Conservation (phyloP, 225 moss, liverwort and hornwort genomes). For the Thuidium tamariscinum region DNA sequence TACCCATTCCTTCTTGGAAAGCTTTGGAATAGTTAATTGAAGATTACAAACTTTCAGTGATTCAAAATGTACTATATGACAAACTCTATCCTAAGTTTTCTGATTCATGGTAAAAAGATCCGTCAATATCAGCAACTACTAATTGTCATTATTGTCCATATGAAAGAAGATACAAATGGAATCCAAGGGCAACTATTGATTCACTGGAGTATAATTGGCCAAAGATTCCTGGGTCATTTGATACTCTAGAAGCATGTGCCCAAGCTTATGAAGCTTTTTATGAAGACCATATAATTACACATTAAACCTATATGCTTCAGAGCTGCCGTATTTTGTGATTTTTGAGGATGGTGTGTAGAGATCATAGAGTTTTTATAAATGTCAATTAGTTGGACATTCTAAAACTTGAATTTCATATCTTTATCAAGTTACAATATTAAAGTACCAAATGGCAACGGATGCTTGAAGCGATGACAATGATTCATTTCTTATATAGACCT, state of each 20-base stretch:
- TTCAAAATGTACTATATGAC: neutral
- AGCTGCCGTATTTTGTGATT: neutral
- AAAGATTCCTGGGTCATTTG: neutral
- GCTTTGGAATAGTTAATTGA: neutral
- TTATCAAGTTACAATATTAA: too few species aligned
- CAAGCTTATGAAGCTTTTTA: neutral
- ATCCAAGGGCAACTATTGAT: neutral
- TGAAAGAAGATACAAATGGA: neutral
- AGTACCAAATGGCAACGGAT: too few species aligned
- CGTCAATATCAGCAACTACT: accelerated
- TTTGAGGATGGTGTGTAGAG: too few species aligned
- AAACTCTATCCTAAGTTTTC: neutral
- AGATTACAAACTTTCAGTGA: neutral
- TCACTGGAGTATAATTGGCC: neutral
- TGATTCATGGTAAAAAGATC: neutral
- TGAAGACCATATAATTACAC: neutral
- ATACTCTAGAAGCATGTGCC: neutral
- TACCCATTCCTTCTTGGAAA: neutral
- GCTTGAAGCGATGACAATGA: too few species aligned
- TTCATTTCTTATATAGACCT: too few species aligned
- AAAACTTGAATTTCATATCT: too few species aligned
- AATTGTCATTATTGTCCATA: neutral
- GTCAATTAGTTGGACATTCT: too few species aligned
- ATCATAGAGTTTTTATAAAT: too few species aligned
- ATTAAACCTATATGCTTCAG: neutral